These are phyloP conservation scores for Infundibulicybe gibba DNA, from an alignment of 768 basidiomycete genomes.

Conservation along the genomic window DNA sequence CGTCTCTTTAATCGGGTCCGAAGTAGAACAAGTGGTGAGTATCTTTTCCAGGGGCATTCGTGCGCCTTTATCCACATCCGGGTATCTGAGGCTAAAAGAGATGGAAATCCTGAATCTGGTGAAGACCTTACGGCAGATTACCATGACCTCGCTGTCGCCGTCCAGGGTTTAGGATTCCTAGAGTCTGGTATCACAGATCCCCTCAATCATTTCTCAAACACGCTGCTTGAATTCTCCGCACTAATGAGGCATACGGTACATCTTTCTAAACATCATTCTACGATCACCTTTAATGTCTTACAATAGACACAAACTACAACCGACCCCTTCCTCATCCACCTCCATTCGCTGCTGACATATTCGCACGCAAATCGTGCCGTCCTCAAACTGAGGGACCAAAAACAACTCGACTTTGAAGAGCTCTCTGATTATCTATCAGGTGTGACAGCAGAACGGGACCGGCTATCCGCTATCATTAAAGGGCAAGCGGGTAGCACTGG, in stretches of 20 bases:
- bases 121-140: slow-evolving; percentile 98
- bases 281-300: slow-evolving; percentile 2
- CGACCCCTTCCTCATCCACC: slow-evolving; percentile 86
- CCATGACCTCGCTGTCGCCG: slow-evolving; percentile 93
- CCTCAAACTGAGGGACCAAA: slow-evolving; percentile 93
- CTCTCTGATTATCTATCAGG: slow-evolving; percentile 91
- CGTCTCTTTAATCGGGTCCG: slow-evolving; percentile 76
- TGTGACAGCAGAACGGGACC: slow-evolving; percentile 90
- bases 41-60: slow-evolving; percentile 9
- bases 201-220: slow-evolving; percentile 94
- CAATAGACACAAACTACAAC: slow-evolving; percentile 82
- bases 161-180: slow-evolving; percentile 95
- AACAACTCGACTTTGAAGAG: slow-evolving; percentile 98
- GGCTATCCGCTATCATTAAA: slow-evolving; percentile 83
- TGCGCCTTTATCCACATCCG: slow-evolving; percentile 24
- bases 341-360: slow-evolving; percentile 92
- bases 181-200: slow-evolving; percentile 99
- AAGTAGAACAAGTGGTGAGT: slow-evolving; percentile 84
- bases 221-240: slow-evolving; percentile 91
- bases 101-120: slow-evolving; percentile 72
- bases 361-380: slow-evolving; percentile 92
- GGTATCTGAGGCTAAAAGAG: slow-evolving; percentile 83
- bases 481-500: slow-evolving; percentile 87
- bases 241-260: slow-evolving; percentile 79
- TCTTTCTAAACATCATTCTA: not conserved